Conservation (phyloP, 1,139 yeast species). For the Nakaseomyces uthaithaninus region DNA sequence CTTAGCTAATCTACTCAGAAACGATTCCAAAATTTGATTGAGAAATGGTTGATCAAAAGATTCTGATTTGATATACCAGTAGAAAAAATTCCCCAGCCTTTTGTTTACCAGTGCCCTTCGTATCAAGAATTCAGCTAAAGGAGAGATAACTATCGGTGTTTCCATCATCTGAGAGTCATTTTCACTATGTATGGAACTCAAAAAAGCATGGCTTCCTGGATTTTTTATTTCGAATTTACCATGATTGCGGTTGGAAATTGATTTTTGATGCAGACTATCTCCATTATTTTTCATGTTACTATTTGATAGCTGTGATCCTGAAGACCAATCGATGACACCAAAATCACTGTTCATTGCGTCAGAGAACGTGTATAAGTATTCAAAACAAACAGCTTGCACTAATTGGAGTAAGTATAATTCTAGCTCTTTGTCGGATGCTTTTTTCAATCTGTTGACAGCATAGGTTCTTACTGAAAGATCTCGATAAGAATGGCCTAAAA, state of each 20-base stretch:
- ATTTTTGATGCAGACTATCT: constrained; percentile 6
- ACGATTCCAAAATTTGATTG: constrained; percentile 33
- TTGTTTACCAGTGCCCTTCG: constrained; percentile 61
- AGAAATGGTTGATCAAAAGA: constrained; percentile 55
- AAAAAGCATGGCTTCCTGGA: constrained; percentile 1
- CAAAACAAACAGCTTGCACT: constrained; percentile 88
- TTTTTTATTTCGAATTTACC: constrained; percentile 8
- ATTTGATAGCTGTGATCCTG: constrained; percentile 10
- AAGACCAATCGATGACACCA: constrained; percentile 34
- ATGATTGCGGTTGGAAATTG: background rate
- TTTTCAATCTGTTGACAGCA: constrained; percentile 76
- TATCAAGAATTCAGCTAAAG: constrained; percentile 72
- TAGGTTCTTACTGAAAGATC: constrained; percentile 58
- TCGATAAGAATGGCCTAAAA: constrained; percentile 65
- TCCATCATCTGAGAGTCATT: constrained; percentile 16
- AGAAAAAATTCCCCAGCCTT: constrained; percentile 69
- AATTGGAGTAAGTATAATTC: constrained; percentile 77
- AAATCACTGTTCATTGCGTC: constrained; percentile 35
- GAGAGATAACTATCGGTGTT: constrained; percentile 38
- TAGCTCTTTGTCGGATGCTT: constrained; percentile 73
- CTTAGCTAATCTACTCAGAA: constrained; percentile 27
- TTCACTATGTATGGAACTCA: constrained; percentile 13
- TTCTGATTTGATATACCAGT: constrained; percentile 89
- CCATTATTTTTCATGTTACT: constrained; percentile 19
- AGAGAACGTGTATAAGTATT: constrained; percentile 32